phyloP scores from a whole-genome alignment of 2,329 filamentous ascomycete genomes.

The Epichloe typhina region DNA sequence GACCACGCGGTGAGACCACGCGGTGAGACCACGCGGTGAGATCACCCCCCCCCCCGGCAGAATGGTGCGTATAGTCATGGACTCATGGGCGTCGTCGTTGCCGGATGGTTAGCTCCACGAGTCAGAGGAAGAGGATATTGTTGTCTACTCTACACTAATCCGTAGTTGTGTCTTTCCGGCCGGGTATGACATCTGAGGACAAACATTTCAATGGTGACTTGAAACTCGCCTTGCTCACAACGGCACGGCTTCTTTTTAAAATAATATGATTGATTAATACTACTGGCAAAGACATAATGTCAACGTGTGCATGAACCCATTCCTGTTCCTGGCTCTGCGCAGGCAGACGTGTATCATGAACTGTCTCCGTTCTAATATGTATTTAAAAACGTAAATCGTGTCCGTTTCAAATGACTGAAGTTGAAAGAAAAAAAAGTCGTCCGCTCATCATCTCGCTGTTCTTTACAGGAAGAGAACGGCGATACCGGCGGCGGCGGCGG shows the following conservation, averaged over 20 bases:
- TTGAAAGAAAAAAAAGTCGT: background rate
- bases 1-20: background rate
- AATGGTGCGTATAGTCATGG: background rate
- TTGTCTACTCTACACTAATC: too few species aligned
- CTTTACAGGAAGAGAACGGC: constrained; percentile 15
- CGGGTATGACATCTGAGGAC: too few species aligned
- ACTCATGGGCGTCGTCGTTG: background rate
- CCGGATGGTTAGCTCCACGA: too few species aligned
- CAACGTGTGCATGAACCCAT: background rate
- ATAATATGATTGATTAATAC: background rate
- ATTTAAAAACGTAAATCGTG: background rate
- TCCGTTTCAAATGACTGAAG: background rate
- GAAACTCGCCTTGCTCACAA: too few species aligned
- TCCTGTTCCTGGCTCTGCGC: background rate
- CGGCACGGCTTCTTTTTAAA: background rate
- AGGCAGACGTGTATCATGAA: background rate
- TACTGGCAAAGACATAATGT: background rate
- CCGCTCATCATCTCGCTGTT: background rate
- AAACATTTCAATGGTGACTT: too few species aligned
- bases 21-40: too few species aligned
- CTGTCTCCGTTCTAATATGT: background rate
- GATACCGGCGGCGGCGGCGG: constrained; percentile 19
- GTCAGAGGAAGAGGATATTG: too few species aligned
- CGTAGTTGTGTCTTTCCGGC: too few species aligned
- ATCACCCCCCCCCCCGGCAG: background rate